Evolutionary conservation across 2,329 filamentous ascomycete genomes (phyloP), one percentile per base, ranked within the genome.

Genomic region (Sporothrix brunneoviolacea): DNA sequence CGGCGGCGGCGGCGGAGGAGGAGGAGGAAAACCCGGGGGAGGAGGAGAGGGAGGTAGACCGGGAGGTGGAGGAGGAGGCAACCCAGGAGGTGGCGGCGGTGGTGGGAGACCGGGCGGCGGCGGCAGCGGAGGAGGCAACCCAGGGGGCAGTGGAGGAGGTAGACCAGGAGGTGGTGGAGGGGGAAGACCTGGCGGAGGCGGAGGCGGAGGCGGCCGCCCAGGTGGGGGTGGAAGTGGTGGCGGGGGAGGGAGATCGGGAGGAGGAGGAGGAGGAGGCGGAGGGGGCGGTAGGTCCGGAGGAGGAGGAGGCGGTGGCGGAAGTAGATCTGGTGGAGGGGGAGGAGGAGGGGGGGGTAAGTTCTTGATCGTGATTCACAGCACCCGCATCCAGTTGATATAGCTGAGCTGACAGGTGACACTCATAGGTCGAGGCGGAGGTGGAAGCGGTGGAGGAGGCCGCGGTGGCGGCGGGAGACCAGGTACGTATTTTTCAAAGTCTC

Each of bases 291-390:
- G 18, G 4, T 10, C 8, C 58, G 59, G 62, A 12, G 62, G 59
- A 3, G 55, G 60, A 36, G 62, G 64, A 3, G n/a, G n/a, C n/a
- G n/a, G n/a, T n/a, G n/a, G n/a, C n/a, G 65, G 48, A 35, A 51
- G 51, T 36, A 33, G 41, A 3, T n/a, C 32, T 19, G 46, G 52
- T n/a, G 51, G 40, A 19, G 40, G 40, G 18, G 38, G 52, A 1
- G 38, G 52, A 22, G 16, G 52, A 22, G n/a, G n/a, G n/a, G n/a
- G n/a, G n/a, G 38, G 45, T 43, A 33, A 43, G 41, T 16, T n/a
- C 12, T n/a, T n/a, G 10, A 10, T n/a, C 13, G 22, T 33, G 12
- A 15, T 18, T 9, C 16, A 4, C 12, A 7, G 16, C 15, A 43
- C 6, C 4, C 12, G 12, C 28, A 22, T 21, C n/a, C n/a, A 18